phyloP scores from a whole-genome alignment of 2,329 filamentous ascomycete species.

The Alternaria hordeiaustralica region DNA sequence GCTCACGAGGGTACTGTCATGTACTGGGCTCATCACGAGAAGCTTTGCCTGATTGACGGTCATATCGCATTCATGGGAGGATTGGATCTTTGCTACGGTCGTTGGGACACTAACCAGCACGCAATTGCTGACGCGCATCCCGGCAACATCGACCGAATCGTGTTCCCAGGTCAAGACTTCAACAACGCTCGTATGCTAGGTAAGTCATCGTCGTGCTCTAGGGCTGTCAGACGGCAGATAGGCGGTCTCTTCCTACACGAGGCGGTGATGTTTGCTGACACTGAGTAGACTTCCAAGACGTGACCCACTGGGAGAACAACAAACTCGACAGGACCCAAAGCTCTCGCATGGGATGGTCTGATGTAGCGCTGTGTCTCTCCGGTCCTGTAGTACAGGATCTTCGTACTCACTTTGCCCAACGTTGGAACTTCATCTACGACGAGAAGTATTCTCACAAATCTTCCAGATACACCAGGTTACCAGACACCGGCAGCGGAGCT shows the following conservation, averaged over 20 bases:
- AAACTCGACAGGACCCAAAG: slow-evolving; percentile 80
- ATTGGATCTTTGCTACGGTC: slow-evolving; percentile 82
- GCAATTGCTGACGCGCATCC: slow-evolving; percentile 85
- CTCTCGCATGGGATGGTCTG: slow-evolving; percentile 92
- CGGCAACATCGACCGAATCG: slow-evolving; percentile 72
- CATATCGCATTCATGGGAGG: slow-evolving; percentile 87
- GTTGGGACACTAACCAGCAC: slow-evolving; percentile 88
- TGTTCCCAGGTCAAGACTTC: slow-evolving; percentile 91
- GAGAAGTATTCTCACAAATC: slow-evolving; percentile 76
- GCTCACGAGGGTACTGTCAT: slow-evolving; percentile 80
- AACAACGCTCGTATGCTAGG: slow-evolving; percentile 84
- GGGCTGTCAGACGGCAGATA: background rate
- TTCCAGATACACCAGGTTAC: slow-evolving; percentile 53
- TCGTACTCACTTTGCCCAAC: slow-evolving; percentile 77
- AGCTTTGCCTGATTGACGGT: slow-evolving; percentile 83
- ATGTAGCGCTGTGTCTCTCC: slow-evolving; percentile 77
- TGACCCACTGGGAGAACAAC: slow-evolving; percentile 81
- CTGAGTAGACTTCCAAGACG: slow-evolving; percentile 69
- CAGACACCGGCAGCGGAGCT: slow-evolving; percentile 39
- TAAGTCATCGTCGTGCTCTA: slow-evolving; percentile 49
- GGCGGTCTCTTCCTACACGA: background rate
- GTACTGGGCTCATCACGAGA: slow-evolving; percentile 95
- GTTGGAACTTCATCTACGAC: slow-evolving; percentile 91
- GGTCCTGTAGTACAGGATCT: slow-evolving; percentile 80
- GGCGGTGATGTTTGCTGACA: slow-evolving; percentile 19